Evolutionary conservation across 1,284 basidiomycete genomes (phyloP).

Genomic region (Heterobasidion irregulare): DNA sequence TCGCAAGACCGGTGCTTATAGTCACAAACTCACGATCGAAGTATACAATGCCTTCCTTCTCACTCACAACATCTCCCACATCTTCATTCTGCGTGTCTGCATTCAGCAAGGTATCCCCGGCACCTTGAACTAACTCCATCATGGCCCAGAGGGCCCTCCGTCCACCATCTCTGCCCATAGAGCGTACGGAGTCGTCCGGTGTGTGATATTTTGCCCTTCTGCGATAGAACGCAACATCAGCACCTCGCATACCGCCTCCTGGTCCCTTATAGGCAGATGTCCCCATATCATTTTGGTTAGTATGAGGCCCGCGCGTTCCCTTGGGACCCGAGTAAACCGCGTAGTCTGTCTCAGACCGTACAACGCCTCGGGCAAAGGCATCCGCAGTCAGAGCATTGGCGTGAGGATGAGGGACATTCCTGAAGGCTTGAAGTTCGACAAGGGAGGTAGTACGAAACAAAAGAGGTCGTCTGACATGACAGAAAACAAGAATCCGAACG

Average conservation of each 20-base stretch:
- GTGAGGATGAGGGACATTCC: conserved; percentile 51
- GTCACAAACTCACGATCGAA: conserved; percentile 53
- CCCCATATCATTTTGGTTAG: not conserved
- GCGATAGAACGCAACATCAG: conserved; percentile 70
- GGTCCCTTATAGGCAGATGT: conserved; percentile 12
- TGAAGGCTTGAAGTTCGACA: conserved; percentile 42
- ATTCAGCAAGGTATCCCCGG: conserved; percentile 46
- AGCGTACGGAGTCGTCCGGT: conserved; percentile 50
- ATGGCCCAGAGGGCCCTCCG: conserved; percentile 62
- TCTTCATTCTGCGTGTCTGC: not conserved
- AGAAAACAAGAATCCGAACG: not conserved
- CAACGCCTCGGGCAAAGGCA: conserved; percentile 48
- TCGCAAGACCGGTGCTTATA: not conserved
- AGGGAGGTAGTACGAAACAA: conserved; percentile 59
- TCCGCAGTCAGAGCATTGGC: conserved; percentile 60
- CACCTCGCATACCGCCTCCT: conserved; percentile 42
- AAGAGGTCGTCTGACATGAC: conserved; percentile 43
- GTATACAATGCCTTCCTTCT: conserved; percentile 42
- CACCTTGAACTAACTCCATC: conserved; percentile 55
- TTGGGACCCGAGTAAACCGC: conserved; percentile 38
- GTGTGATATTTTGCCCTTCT: conserved; percentile 68
- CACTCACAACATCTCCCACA: conserved; percentile 19
- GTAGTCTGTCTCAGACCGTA: conserved; percentile 65
- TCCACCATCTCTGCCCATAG: conserved; percentile 34
- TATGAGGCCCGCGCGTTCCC: not conserved